Base-by-base conservation (phyloP, 371 early-diverging fungal species). In the Mortierella sp. region DNA sequence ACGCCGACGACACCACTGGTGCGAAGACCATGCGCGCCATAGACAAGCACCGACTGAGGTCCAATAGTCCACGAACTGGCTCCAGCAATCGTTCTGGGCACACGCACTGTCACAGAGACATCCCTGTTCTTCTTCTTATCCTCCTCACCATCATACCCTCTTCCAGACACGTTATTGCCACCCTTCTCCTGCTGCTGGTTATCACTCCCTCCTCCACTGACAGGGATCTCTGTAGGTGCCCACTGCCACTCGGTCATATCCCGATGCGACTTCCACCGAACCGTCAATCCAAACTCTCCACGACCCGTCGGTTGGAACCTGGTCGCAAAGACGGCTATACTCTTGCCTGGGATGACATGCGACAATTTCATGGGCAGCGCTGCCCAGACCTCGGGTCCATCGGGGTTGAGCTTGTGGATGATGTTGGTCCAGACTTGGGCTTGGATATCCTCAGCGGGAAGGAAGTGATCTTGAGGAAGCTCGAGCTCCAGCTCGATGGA, bases 351-450 rank as follows among this genome's bases (percentile, higher is more conserved):
- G 31, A 73, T 75, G 13, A 85, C 79, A 55, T 85, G 78, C 37
- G 79, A 73, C 19, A 85, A 72, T 34, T 78, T 78, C 86, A 85
- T 85, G 0, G 86, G 86, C 2, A 85, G 14, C 16, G 50, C 79
- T 4, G 79, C 53, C 86, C 86, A 85, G 40, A 78, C 78, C 14
- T 77, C 78, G 3, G 85, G 85, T 3, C 86, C 86, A 21, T 85
- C 81, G 0, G 86, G 81, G 55, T 85, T 85, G 34, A 53, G 74
- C 43, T 72, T 64, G 55, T 85, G 81, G 59, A 85, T 69, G 55
- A 85, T 61, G 72, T 85, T 85, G 51, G 86, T 85, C 86, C 86
- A 85, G 24, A 85, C 81, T 73, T 85, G 54, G 34, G 86, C 86
- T 40, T 61, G 64, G 46, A 85, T 85, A 16, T 81, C 59, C 44